Conservation (phyloP, 2,329 filamentous ascomycete species). For the Neopestalotiopsis sp. region DNA sequence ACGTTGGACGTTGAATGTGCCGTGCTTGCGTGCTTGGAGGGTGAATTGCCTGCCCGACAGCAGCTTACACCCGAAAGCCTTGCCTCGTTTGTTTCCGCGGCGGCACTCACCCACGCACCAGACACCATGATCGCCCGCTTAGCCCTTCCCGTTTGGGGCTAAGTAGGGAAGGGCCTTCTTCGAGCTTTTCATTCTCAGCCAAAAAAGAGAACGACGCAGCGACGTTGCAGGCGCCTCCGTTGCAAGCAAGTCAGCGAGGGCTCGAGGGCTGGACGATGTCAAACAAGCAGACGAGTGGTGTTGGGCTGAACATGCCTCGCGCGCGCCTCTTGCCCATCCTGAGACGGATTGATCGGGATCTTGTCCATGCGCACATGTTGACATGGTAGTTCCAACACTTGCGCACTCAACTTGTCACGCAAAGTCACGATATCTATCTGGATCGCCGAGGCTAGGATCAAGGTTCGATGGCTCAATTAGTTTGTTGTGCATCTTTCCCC, state of each 20-base stretch:
- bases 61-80: not conserved
- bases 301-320: not conserved
- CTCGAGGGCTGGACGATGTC: not conserved
- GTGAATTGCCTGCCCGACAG: not conserved
- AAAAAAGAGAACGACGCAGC: not conserved
- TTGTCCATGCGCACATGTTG: not conserved
- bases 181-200: not conserved
- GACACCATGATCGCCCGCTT: not conserved
- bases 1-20: not conserved
- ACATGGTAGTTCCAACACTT: not conserved
- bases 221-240: not conserved
- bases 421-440: not conserved
- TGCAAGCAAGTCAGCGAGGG: not conserved
- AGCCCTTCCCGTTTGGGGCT: not conserved
- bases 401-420: not conserved
- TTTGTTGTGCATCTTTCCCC: not conserved
- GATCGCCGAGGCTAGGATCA: conserved; percentile 11
- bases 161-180: not conserved
- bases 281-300: not conserved
- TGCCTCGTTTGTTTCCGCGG: not conserved
- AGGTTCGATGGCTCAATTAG: not conserved
- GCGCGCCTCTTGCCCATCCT: not conserved
- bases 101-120: not conserved
- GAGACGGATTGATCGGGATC: not conserved
- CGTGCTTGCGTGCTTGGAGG: not conserved